Evolutionary conservation across 345 rosid genomes (phyloP).

Genomic region (Chamaenerion angustifolium): DNA sequence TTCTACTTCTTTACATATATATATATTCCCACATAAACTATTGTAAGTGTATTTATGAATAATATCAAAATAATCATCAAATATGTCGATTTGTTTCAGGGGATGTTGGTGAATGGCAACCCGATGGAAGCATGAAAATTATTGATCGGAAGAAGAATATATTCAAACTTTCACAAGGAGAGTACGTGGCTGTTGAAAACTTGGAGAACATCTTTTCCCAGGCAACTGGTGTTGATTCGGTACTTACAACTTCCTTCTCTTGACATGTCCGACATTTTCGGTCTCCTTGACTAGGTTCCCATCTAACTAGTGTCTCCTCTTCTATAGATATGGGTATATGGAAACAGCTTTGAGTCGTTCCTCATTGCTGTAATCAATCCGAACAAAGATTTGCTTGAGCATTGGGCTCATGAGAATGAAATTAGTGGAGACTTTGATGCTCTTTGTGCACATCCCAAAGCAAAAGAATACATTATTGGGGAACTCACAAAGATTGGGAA

Average conservation of each 20-base stretch:
- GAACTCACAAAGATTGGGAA: constrained; percentile 60
- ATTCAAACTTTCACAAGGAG: constrained; percentile 96
- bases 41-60: no score
- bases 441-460: constrained; percentile 48
- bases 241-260: constrained; percentile 9
- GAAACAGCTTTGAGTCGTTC: constrained; percentile 90
- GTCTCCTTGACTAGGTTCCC: neutral
- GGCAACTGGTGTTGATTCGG: constrained; percentile 59
- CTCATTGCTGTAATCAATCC: constrained; percentile 87
- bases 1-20: no score
- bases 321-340: constrained; percentile 82
- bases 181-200: constrained; percentile 93
- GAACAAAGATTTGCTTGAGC: constrained; percentile 53
- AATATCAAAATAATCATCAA: neutral
- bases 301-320: constrained; percentile 1
- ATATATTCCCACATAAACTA: neutral
- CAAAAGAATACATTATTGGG: constrained; percentile 51
- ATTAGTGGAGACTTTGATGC: constrained; percentile 53
- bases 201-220: constrained; percentile 73
- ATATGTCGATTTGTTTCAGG: constrained; percentile 26
- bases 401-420: constrained; percentile 64
- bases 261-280: neutral
- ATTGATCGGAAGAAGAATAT: constrained; percentile 92
- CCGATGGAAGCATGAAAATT: constrained; percentile 85
- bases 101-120: constrained; percentile 98